phyloP scores from a whole-genome alignment of 129 eudicot species.

The Rutidosis leptorrhynchoides region DNA sequence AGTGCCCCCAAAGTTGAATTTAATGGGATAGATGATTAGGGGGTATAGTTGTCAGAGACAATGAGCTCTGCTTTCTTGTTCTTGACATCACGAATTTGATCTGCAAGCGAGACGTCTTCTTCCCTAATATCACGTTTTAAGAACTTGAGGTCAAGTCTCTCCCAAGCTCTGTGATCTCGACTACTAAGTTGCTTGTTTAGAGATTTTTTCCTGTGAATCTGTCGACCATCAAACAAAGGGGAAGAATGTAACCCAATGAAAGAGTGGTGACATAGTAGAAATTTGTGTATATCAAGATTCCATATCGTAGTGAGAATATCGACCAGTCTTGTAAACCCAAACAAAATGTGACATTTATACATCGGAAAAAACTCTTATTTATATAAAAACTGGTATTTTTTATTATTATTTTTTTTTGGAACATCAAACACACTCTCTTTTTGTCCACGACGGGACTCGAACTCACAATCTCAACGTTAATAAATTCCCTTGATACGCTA shows the following conservation, averaged over 20 bases:
- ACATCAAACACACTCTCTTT: too few species aligned
- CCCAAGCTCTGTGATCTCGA: slow-evolving; percentile 56
- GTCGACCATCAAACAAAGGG: slow-evolving; percentile 14
- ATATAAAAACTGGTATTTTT: too few species aligned
- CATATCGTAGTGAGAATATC: not conserved
- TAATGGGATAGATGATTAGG: slow-evolving; percentile 18
- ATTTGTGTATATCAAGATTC: not conserved
- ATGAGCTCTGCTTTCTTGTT: slow-evolving; percentile 34
- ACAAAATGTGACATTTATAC: too few species aligned
- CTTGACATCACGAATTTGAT: slow-evolving; percentile 74
- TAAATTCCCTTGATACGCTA: too few species aligned
- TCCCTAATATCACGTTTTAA: slow-evolving; percentile 36
- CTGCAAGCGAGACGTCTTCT: slow-evolving; percentile 59
- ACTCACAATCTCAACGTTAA: too few species aligned
- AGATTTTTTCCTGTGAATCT: slow-evolving; percentile 61
- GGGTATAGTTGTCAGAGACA: slow-evolving; percentile 16
- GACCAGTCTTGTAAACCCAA: not conserved
- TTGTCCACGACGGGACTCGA: too few species aligned
- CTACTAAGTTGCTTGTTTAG: slow-evolving; percentile 35
- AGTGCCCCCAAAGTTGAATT: not conserved
- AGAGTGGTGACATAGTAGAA: not conserved
- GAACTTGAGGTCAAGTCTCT: slow-evolving; percentile 50
- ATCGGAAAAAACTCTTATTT: too few species aligned
- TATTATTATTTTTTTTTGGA: too few species aligned
- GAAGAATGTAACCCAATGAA: not conserved